Evolutionary conservation across 2,329 filamentous ascomycete species (phyloP).

Genomic region (Fusarium sp.): DNA sequence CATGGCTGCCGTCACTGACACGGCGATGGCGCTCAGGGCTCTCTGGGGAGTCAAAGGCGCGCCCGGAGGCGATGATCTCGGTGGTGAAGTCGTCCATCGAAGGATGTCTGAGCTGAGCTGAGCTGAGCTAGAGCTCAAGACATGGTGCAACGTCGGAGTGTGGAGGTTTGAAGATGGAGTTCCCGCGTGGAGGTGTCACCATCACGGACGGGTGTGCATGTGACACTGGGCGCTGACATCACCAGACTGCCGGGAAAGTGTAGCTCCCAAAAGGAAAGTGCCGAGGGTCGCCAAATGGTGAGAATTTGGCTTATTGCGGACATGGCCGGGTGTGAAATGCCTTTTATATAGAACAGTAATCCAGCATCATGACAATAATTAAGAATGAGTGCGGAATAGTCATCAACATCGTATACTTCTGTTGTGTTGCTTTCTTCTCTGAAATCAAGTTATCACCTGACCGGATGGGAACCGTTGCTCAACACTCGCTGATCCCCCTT

Average conservation of each 20-base stretch:
- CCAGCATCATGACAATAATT: not conserved
- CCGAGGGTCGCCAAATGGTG: slow-evolving; percentile 5
- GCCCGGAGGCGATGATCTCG: slow-evolving; percentile 46
- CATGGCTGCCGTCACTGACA: slow-evolving; percentile 11
- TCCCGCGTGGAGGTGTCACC: slow-evolving; percentile 29
- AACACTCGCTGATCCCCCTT: not conserved
- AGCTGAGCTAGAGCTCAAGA: slow-evolving; percentile 21
- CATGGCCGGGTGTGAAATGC: not conserved
- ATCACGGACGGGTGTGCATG: slow-evolving; percentile 26
- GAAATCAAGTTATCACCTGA: not conserved
- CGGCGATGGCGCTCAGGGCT: slow-evolving; percentile 24
- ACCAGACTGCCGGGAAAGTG: slow-evolving; percentile 11
- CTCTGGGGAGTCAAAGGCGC: slow-evolving; percentile 37
- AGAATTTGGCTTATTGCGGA: slow-evolving; percentile 2
- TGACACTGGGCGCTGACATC: slow-evolving; percentile 40
- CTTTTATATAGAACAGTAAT: not conserved
- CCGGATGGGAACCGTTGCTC: not conserved
- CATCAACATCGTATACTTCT: not conserved
- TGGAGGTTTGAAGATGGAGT: slow-evolving; percentile 17
- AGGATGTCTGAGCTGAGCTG: not conserved
- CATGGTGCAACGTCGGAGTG: slow-evolving; percentile 28
- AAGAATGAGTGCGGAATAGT: not conserved
- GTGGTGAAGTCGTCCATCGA: slow-evolving; percentile 53
- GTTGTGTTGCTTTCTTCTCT: not conserved
- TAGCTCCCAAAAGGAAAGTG: slow-evolving; percentile 1